Conservation (phyloP, 495 filamentous ascomycete species). For the Tuber borchii region DNA sequence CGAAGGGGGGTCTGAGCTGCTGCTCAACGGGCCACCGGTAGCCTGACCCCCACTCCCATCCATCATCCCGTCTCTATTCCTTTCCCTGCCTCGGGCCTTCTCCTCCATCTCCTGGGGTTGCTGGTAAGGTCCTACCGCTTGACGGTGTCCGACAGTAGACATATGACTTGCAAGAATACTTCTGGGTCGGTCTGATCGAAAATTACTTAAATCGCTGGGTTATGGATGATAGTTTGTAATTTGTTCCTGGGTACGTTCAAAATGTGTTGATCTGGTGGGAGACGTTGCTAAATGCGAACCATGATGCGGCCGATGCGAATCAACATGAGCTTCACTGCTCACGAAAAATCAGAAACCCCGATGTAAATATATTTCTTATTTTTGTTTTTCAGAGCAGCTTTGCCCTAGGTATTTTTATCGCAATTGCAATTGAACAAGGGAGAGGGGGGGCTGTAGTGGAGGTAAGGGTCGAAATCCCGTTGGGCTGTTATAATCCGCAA, state of each 20-base stretch:
- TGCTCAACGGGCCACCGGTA: constrained; percentile 43
- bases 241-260: constrained; percentile 35
- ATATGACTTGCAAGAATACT: constrained; percentile 24
- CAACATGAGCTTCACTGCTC: constrained; percentile 38
- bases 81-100: constrained; percentile 38
- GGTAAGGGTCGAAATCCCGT: constrained; percentile 2
- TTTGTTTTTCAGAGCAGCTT: constrained; percentile 12
- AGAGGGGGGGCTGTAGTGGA: background rate
- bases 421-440: constrained; percentile 24
- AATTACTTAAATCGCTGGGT: constrained; percentile 27
- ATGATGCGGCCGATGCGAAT: constrained; percentile 40
- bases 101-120: constrained; percentile 34
- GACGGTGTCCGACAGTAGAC: constrained; percentile 30
- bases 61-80: constrained; percentile 41
- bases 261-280: constrained; percentile 35
- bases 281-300: constrained; percentile 38
- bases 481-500: background rate
- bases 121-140: constrained; percentile 31
- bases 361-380: constrained; percentile 18
- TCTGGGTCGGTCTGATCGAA: constrained; percentile 20
- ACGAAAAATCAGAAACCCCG: constrained; percentile 24
- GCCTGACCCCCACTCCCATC: constrained; percentile 38
- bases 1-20: constrained; percentile 34
- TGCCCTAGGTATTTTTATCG: constrained; percentile 24
- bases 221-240: constrained; percentile 22